These are phyloP conservation scores for Arthrobotrys conoides DNA, from an alignment of 2,329 filamentous ascomycete species.

Conservation along the genomic window DNA sequence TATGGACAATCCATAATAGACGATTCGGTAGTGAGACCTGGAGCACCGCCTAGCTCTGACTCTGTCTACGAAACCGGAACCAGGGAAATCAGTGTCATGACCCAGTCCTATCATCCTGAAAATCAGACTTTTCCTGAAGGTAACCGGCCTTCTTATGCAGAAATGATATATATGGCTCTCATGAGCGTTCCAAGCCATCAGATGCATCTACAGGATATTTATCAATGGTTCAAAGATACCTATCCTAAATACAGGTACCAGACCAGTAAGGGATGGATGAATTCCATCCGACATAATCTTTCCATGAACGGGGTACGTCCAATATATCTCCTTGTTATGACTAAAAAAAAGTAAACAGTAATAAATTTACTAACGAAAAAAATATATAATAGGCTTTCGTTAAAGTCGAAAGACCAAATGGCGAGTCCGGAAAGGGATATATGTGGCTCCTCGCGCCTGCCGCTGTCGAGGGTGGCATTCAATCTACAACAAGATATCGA, in stretches of 20 bases:
- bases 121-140: neutral
- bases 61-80: neutral
- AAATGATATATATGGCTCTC: conserved; percentile 83
- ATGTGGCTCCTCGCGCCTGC: conserved; percentile 81
- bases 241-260: conserved; percentile 79
- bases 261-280: conserved; percentile 85
- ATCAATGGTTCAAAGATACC: conserved; percentile 87
- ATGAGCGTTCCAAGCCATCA: conserved; percentile 76
- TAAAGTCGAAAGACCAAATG: conserved; percentile 67
- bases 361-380: conserved; percentile 27
- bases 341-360: neutral
- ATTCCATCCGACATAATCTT: conserved; percentile 94
- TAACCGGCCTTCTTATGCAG: conserved; percentile 76
- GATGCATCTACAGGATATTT: conserved; percentile 88
- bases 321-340: conserved; percentile 1
- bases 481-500: conserved; percentile 86
- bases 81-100: conserved; percentile 5
- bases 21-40: neutral
- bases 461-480: conserved; percentile 79
- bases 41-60: conserved; percentile 1
- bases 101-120: neutral
- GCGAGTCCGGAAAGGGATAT: conserved; percentile 62
- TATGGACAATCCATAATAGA: neutral
- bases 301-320: conserved; percentile 90
- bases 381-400: conserved; percentile 66